Evolutionary conservation across 192 early-diverging fungal species (phyloP).

Genomic region (Backusella psychrophila): DNA sequence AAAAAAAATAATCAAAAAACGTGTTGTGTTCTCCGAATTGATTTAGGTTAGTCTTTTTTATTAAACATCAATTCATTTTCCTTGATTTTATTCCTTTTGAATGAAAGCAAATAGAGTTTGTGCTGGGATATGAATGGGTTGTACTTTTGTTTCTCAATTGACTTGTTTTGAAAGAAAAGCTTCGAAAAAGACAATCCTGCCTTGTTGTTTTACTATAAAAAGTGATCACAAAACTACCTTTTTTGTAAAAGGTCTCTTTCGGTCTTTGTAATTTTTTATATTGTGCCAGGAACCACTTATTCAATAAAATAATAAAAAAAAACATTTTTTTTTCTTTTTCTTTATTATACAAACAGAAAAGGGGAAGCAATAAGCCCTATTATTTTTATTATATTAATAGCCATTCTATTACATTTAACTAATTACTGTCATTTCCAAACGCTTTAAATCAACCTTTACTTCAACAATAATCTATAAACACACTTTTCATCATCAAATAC

Average conservation of each 20-base stretch:
- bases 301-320: neutral
- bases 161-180: neutral
- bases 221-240: neutral
- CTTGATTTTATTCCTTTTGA: neutral
- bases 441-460: neutral
- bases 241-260: neutral
- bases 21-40: constrained; percentile 5
- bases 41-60: neutral
- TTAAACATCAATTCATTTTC: neutral
- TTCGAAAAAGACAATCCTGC: neutral
- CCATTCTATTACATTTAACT: neutral
- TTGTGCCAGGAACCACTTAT: neutral
- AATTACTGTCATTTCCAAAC: neutral
- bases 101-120: neutral
- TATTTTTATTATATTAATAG: neutral
- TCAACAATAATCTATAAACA: neutral
- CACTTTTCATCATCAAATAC: neutral
- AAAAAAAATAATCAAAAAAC: neutral
- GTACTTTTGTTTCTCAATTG: neutral
- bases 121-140: neutral
- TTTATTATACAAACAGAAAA: neutral
- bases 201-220: neutral
- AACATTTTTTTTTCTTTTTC: neutral
- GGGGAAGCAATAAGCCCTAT: neutral
- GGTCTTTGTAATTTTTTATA: constrained; percentile 3